These are phyloP conservation scores for Phyllachora maydis DNA, from an alignment of 2,329 filamentous ascomycete species.

Conservation along the genomic window DNA sequence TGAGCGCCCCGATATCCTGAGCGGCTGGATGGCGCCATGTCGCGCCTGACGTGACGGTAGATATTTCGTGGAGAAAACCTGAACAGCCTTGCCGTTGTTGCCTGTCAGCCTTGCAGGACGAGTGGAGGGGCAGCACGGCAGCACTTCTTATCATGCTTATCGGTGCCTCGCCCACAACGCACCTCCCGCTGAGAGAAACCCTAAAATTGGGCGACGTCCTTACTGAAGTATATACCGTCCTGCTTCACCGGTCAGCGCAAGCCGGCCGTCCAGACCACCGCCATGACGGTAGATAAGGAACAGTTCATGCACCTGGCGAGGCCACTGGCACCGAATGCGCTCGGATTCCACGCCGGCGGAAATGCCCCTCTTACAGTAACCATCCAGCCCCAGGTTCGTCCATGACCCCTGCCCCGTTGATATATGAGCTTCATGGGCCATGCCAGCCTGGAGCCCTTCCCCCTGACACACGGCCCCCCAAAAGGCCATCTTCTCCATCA, in stretches of 20 bases:
- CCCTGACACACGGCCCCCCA: background rate
- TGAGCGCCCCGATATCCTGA: constrained; percentile 9
- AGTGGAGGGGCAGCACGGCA: too few relatives aligned
- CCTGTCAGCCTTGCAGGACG: too few relatives aligned
- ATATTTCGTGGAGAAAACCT: too few relatives aligned
- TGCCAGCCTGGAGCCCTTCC: constrained; percentile 1
- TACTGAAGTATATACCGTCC: too few relatives aligned
- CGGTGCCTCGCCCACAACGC: too few relatives aligned
- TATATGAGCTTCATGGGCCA: background rate
- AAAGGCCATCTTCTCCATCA: constrained; percentile 56
- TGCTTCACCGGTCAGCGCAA: too few relatives aligned
- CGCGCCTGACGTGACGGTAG: too few relatives aligned
- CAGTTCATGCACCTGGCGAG: constrained; percentile 89
- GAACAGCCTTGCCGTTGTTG: too few relatives aligned
- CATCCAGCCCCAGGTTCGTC: constrained; percentile 78
- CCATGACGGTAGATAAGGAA: constrained; percentile 64
- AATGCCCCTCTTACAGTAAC: constrained; percentile 85
- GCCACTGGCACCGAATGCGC: constrained; percentile 64
- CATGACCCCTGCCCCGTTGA: constrained; percentile 3
- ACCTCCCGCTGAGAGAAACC: too few relatives aligned
- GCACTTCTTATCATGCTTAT: too few relatives aligned
- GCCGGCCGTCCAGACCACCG: too few relatives aligned
- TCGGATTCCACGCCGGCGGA: constrained; percentile 64
- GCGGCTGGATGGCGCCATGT: constrained; percentile 7
- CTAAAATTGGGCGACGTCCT: too few relatives aligned